A percentile compares a stretch with the other conserved stretches of the same genome.
phyloP scores from a whole-genome alignment of 1,284 basidiomycete species.

The Papiliotrema laurentii region DNA sequence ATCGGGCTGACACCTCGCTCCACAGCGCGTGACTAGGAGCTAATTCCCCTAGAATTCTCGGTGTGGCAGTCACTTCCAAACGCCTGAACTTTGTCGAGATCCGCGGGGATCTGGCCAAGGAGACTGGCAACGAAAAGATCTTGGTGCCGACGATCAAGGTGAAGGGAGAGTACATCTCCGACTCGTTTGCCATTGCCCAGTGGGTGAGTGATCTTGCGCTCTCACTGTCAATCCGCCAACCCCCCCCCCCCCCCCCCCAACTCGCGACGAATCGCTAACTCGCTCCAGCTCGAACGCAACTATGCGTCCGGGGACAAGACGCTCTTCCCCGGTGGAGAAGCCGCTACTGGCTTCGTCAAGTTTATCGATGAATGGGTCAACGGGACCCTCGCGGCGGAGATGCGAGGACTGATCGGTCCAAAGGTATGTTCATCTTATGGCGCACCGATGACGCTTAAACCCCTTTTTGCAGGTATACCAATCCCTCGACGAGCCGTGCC shows the following conservation, averaged over 20 bases:
- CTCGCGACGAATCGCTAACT: neutral
- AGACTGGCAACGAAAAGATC: slow-evolving; percentile 29
- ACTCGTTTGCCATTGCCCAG: slow-evolving; percentile 33
- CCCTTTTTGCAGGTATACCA: no score
- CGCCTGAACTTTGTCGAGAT: slow-evolving; percentile 25
- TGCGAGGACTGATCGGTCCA: slow-evolving; percentile 17
- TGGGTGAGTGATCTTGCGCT: slow-evolving; percentile 12
- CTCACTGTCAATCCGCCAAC: neutral
- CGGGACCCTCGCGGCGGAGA: slow-evolving; percentile 16
- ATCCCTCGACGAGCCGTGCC: neutral
- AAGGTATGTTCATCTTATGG: slow-evolving; percentile 14
- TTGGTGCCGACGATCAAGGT: slow-evolving; percentile 30
- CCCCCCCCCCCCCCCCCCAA: neutral
- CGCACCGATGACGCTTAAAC: no score
- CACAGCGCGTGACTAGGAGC: no score
- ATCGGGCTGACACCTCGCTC: no score
- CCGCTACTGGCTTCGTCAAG: slow-evolving; percentile 20
- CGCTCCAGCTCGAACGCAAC: slow-evolving; percentile 23
- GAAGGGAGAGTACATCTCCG: slow-evolving; percentile 23
- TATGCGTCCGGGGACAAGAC: slow-evolving; percentile 21
- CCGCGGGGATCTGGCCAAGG: slow-evolving; percentile 20
- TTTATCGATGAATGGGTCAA: slow-evolving; percentile 28
- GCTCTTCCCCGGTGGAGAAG: slow-evolving; percentile 18
- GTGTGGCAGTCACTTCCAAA: slow-evolving; percentile 11
- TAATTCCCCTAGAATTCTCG: no score